Base-by-base conservation (phyloP, 345 rosid genomes). In the Eutrema yunnanense region DNA sequence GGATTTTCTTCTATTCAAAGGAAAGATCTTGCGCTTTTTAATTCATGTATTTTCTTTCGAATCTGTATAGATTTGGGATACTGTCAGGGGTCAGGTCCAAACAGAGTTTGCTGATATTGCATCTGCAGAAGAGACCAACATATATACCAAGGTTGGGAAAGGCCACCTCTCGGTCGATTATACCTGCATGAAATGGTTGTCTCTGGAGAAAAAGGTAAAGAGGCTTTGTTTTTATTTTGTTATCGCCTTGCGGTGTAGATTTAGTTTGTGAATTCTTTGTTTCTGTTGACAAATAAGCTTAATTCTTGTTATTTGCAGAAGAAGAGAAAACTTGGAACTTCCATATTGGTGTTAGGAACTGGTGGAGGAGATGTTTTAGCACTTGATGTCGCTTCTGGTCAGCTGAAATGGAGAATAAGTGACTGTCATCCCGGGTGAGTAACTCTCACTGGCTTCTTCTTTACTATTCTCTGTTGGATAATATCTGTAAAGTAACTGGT, bases 351-450 rank as follows among this genome's bases (percentile, higher is more conserved):
- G 19, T 83, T 88, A 57, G 99, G 99, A 71, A 92, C 96, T 0
- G 96, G 96, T 69, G 86, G 97, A 60, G 98, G 94, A 48, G 98
- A 92, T 79, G 87, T 95, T 53, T 79, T 92, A 72, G 98, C 98
- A n/a, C 87, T 95, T 42, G 98, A 92, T 79, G 92, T 95, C 7
- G 76, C 96, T 75, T 84, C 94, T 77, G 98, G 99, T 81, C 96
- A 86, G 75, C 80, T 90, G 56, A 90, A 85, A 78, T 95, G 99
- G 98, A 87, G 82, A 57, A 72, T 88, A 26, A 81, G 76, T 66
- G 99, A 95, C 70, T 95, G 96, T 76, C 97, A 95, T 84, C 94
- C 99, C 8, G 98, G 99, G 99, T 95, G 63, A 62, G 90, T 79
- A 41, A 62, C 51, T 49, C 61, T 41, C 77, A 51, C 62, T 29